Evolutionary conservation across 164 flowering plant genomes (phyloP).

Genomic region (Aristolochia fimbriata): DNA sequence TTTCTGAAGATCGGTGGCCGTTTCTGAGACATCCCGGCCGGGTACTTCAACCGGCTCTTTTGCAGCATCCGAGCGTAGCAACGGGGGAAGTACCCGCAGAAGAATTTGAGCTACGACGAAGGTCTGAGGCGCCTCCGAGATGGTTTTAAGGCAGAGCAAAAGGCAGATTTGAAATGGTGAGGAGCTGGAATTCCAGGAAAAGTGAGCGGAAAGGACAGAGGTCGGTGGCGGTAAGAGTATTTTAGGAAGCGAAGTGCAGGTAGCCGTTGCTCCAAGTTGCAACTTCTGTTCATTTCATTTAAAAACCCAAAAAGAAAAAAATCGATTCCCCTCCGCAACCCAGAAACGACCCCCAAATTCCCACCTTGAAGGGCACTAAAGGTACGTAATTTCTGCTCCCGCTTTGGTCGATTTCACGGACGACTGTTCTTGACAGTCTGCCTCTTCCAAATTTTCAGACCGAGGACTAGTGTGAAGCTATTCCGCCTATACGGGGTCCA

Average conservation of each 20-base stretch:
- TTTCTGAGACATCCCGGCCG: constrained; percentile 29
- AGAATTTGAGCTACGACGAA: no score
- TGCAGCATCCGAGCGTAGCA: constrained; percentile 20
- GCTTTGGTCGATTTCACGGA: no score
- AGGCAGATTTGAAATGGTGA: neutral
- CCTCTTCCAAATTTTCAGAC: no score
- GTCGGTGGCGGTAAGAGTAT: neutral
- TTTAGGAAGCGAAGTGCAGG: neutral
- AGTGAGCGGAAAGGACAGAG: neutral
- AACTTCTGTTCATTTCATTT: neutral
- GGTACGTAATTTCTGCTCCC: no score
- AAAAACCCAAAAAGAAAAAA: no score
- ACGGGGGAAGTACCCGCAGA: no score
- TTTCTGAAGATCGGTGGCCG: constrained; percentile 27
- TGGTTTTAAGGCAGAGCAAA: neutral
- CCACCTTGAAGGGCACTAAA: no score
- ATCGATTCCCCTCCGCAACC: no score
- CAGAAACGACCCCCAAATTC: no score
- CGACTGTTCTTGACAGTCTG: no score
- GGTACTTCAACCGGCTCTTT: constrained; percentile 9
- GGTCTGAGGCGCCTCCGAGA: neutral
- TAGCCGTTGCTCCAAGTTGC: constrained; percentile 1
- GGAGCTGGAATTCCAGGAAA: neutral
- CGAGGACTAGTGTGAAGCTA: no score
- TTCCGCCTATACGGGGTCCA: no score